Base-by-base conservation (phyloP, 2,329 filamentous ascomycete genomes). In the Thelonectria discophora region DNA sequence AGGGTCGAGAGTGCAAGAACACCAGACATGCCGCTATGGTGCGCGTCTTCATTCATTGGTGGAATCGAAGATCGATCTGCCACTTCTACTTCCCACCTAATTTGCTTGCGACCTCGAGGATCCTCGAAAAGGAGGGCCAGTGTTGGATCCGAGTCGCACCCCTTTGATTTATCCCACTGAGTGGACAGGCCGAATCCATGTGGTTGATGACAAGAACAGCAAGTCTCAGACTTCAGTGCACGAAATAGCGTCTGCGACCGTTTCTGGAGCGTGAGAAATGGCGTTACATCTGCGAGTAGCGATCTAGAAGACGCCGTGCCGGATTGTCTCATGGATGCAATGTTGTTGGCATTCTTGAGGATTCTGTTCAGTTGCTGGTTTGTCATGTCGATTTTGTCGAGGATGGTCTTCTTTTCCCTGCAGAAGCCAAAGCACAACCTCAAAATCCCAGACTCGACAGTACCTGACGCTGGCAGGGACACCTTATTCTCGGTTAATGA, bases 11-110 rank as follows among this genome's bases (percentile, higher is more conserved):
- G 30, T 6, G 30, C 30, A 32, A 32, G 30, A 6, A 32, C 30
- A 7, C 30, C 30, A 11, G 30, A 32, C 7, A 7, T 32, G 7
- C 30, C 30, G 30, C 30, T 11, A 32, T 32, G 30, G 6, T 32
- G 30, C 30, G 30, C 30, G 6, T 32, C 11, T 6, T 11, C 30
- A 11, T 32, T 27, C 13, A 9, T 9, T 17, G 15, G 7, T 15
- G 21, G n/a, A 12, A 17, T 7, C 20, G 24, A 15, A n/a, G 45
- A 27, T 27, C 45, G 20, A 48, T 48, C 45, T 5, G 12, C 45
- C 20, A 21, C 45, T 48, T 48, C 45, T 6, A 48, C 21, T 27
- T 48, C 45, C 45, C 45, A 48, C 12, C 45, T 48, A 12, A 48
- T 21, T 21, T 48, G 45, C 17, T 48, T 48, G 9, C 45, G 45